Percentiles rank a stretch among this genome's conserved stretches.
Conservation (phyloP, 2,329 filamentous ascomycete genomes). For the Cryphonectria radicalis region DNA sequence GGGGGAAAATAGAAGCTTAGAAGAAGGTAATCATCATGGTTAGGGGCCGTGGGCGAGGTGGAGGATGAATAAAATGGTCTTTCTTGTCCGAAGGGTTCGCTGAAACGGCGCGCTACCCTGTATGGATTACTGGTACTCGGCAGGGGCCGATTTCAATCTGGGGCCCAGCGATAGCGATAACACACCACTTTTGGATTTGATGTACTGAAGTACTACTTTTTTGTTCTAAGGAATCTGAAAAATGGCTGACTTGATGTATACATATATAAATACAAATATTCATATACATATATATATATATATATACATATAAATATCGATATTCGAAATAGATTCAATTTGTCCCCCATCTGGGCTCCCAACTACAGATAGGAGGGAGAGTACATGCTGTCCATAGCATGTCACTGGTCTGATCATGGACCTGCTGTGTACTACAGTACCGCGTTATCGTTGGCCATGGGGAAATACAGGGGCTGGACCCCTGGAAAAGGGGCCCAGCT, state of each 20-base stretch:
- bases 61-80: neutral
- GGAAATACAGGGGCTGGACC: slow-evolving; percentile 24
- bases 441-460: neutral
- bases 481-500: slow-evolving; percentile 18
- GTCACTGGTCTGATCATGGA: neutral
- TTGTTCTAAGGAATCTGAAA: neutral
- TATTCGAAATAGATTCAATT: too few relatives aligned
- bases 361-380: neutral
- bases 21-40: neutral
- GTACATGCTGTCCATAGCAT: neutral
- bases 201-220: neutral
- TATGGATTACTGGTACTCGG: slow-evolving; percentile 1
- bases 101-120: slow-evolving; percentile 3
- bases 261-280: too few relatives aligned
- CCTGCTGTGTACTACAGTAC: neutral
- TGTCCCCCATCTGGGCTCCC: too few relatives aligned
- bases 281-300: neutral
- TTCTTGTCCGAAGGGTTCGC: neutral
- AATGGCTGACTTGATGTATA: neutral
- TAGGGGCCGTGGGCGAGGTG: neutral
- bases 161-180: slow-evolving; percentile 2
- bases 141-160: slow-evolving; percentile 3
- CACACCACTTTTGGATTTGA: neutral
- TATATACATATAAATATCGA: neutral
- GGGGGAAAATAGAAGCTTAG: neutral